Base-by-base conservation (phyloP, 345 rosid genomes). In the Rhizophora apiculata region DNA sequence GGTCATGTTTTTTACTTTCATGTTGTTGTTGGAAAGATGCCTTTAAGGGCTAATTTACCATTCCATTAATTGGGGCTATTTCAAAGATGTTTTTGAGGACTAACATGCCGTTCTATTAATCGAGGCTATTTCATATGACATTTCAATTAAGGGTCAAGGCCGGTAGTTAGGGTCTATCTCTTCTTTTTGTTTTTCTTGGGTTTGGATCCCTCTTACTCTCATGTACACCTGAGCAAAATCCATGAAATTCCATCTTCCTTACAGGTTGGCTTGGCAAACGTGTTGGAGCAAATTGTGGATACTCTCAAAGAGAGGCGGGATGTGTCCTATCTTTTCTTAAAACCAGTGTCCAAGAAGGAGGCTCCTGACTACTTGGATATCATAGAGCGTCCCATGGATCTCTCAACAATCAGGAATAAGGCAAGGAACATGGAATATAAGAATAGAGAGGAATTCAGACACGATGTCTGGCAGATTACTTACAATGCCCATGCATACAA, bases 301-400 rank as follows among this genome's bases (percentile, higher is more conserved):
- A 72, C 88, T 8, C 91, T 95, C 18, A 82, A 78, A 70, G 82
- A 65, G 31, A 83, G 81, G 64, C 77, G 74, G 29, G 93, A 84
- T 62, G 83, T 95, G 29, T 92, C 99, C 1, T 88, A 82, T 71
- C 94, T 95, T 66, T 95, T 95, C 83, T 69, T 92, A 65, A 92
- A 88, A 76, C 97, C 99, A 1, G 99, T 92, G 3, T 43, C 94
- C 2, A 90, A 78, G 86, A 95, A 95, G 78, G 98, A 92, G 64
- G 98, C 99, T 65, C 96, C 98, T 0, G 99, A 95, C 78, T 95
- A 92, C 81, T 81, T 77, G 34, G 74, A 88, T 36, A 53, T 85
- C 39, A 70, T 95, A 46, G 18, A 83, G 60, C 76, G 36, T 4
- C 99, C 99, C 6, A 95, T 95, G 99, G 99, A 95, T 86, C 85